These are phyloP conservation scores for Phytophthora rubi DNA, from an alignment of 352 stramenopile species.

Conservation along the genomic window DNA sequence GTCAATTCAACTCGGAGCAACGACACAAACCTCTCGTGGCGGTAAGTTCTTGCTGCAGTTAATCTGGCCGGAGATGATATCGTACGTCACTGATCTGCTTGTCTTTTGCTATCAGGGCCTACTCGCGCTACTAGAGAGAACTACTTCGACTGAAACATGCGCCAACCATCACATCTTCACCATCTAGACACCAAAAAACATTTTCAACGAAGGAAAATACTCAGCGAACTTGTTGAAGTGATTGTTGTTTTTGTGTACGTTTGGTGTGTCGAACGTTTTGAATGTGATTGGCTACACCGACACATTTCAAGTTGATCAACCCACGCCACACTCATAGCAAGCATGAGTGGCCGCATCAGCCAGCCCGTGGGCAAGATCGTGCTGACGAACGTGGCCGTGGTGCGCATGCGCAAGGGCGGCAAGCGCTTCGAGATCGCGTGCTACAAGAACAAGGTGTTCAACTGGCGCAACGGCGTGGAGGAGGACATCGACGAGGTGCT, in stretches of 20 bases:
- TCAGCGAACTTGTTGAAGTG: no score
- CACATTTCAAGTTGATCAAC: neutral
- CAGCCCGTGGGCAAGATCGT: constrained; percentile 87
- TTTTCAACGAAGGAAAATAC: no score
- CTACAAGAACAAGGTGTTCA: constrained; percentile 99
- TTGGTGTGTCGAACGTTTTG: no score
- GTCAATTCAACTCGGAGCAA: constrained; percentile 46
- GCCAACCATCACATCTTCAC: neutral
- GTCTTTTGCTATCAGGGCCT: constrained; percentile 29
- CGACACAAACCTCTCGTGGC: constrained; percentile 48
- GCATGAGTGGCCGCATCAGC: constrained; percentile 73
- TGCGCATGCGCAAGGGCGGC: constrained; percentile 94
- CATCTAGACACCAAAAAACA: neutral
- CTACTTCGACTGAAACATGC: constrained; percentile 8
- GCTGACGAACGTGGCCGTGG: constrained; percentile 98
- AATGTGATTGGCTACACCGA: neutral
- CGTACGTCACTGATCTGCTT: neutral
- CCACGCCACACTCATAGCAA: constrained; percentile 1
- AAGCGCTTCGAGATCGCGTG: constrained; percentile 99
- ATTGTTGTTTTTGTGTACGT: no score
- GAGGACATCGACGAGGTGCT: constrained; percentile 98
- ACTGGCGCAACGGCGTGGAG: constrained; percentile 98
- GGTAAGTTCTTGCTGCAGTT: constrained; percentile 33
- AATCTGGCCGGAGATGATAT: neutral
- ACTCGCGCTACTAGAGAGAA: constrained; percentile 36